Evolutionary conservation across 1,139 yeast genomes (phyloP), one percentile per base, ranked within the genome.

Genomic region (Arxiozyma heterogenica): DNA sequence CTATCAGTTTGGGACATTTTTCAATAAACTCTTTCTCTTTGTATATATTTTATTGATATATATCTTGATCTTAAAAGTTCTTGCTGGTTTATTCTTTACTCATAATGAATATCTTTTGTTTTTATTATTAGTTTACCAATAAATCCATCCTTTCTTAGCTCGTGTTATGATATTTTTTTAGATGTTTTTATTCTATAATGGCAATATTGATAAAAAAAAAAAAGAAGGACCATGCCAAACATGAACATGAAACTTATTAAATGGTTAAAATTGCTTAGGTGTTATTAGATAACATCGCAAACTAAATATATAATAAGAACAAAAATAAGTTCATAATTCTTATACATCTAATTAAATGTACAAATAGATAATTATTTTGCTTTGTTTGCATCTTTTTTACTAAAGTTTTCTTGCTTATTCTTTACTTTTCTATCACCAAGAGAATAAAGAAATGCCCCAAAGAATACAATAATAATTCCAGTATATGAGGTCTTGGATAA

Each of bases 391-490:
- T 6, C 17, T 1, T 34, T 34, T 34, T 15, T 34, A 34, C 2
- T 34, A 15, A 12, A 12, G 17, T 8, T 12, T 34, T 4, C 15
- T 4, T 34, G 5, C 4, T 34, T 12, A 34, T n/a, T 9, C n/a
- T 34, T 34, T n/a, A 12, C 39, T 34, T 34, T 9, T 12, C n/a
- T 34, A n/a, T n/a, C 39, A 12, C 49, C 49, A 18, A 46, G 42
- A 34, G 54, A 52, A 45, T 84, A 84, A 49, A 78, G 59, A 7
- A 76, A 62, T 0, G 85, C 82, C 1, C 89, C 88, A 0, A 63
- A 53, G 58, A 82, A 76, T 20, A 83, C 86, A 51, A 79, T 54
- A 2, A 60, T 54, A 1, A 80, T 75, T 1, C 89, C 89, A 4
- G 74, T 44, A n/a, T 64, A 59, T 53, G 75, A 74, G 55, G 74